These are phyloP conservation scores for Penicillium turbatum DNA, from an alignment of 495 filamentous ascomycete genomes.

Conservation along the genomic window DNA sequence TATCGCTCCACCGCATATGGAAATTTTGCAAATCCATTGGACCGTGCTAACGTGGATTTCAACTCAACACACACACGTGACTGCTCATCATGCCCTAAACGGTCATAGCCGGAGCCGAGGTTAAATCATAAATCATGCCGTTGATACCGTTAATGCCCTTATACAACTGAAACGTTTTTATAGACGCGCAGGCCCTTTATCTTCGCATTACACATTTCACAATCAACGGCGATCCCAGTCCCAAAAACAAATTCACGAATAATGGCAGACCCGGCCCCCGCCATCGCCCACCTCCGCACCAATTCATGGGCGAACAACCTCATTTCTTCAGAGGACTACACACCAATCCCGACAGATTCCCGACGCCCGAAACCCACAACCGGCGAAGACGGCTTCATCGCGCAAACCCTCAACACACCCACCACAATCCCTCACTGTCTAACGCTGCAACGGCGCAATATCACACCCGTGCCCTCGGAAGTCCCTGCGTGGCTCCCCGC, in stretches of 20 bases:
- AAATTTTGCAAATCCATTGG: neutral
- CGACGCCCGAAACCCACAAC: conserved; percentile 33
- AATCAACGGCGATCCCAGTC: neutral
- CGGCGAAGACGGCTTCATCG: conserved; percentile 42
- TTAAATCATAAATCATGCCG: neutral
- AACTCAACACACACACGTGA: neutral
- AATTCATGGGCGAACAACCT: conserved; percentile 27
- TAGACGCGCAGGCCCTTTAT: neutral
- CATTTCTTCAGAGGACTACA: conserved; percentile 30
- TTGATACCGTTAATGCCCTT: neutral
- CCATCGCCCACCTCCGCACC: conserved; percentile 23
- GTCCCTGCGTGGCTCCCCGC: conserved; percentile 33
- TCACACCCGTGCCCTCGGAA: conserved; percentile 20
- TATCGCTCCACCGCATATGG: neutral
- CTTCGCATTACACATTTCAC: neutral
- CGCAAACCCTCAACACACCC: conserved; percentile 30
- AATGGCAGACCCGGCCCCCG: conserved; percentile 20
- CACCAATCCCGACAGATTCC: conserved; percentile 34
- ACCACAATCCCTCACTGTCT: conserved; percentile 39
- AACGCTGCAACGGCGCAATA: conserved; percentile 32
- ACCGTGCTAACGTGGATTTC: neutral
- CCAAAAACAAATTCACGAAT: neutral
- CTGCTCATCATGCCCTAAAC: conserved; percentile 1
- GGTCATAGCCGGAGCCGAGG: conserved; percentile 6
- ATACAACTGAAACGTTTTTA: neutral